A percentile compares a stretch with the other conserved stretches of the same genome.
These are phyloP conservation scores for Colletotrichum sp. DNA, from an alignment of 2,329 filamentous ascomycete species.

Conservation along the genomic window DNA sequence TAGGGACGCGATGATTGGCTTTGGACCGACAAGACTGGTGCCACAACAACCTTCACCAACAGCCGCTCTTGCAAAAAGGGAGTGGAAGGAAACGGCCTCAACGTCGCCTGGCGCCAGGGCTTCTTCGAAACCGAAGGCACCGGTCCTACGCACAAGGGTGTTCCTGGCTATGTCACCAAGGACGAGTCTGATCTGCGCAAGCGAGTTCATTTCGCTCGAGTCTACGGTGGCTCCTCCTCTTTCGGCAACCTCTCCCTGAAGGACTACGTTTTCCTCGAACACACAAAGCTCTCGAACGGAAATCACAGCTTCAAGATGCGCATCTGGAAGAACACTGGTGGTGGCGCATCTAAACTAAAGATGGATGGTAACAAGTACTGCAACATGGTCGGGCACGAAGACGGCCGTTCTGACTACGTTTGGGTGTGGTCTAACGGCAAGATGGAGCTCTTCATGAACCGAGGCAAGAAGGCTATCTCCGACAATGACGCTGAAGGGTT, in stretches of 20 bases:
- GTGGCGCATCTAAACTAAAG: background rate
- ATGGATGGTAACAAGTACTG: background rate
- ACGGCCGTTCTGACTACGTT: background rate
- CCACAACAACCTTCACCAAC: conserved; percentile 27
- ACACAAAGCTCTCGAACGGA: background rate
- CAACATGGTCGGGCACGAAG: background rate
- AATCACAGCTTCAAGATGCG: background rate
- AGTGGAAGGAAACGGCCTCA: conserved; percentile 27
- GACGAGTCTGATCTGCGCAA: background rate
- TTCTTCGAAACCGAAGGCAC: background rate
- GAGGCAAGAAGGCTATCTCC: background rate
- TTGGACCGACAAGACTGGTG: conserved; percentile 23
- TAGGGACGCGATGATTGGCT: conserved; percentile 27
- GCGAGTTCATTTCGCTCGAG: background rate
- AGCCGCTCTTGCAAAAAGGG: background rate
- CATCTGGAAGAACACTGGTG: background rate
- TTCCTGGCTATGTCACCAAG: background rate
- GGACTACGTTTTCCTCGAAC: background rate
- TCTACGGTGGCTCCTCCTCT: background rate
- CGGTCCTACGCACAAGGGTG: background rate
- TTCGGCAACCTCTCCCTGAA: background rate
- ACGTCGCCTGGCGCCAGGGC: conserved; percentile 25
- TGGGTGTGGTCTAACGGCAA: background rate
- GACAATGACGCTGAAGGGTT: background rate
- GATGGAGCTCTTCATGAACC: conserved; percentile 13